Base-by-base conservation (phyloP, 768 basidiomycete species). In the Leccinum disarticulatum region DNA sequence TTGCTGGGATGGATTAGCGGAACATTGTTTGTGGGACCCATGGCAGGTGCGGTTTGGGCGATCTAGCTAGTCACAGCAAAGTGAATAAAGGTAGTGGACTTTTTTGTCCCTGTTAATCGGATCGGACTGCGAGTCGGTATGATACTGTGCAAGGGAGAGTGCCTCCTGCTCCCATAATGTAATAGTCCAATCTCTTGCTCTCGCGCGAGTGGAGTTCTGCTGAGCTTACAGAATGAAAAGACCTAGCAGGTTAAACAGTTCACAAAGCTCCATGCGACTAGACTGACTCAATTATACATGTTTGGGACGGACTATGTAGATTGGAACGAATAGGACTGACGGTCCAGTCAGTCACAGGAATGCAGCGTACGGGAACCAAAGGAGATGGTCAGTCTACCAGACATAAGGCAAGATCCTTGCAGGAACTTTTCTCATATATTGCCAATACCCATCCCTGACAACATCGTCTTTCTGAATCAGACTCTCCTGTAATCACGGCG, bases 361-460 rank as follows among this genome's bases (percentile, higher is more conserved):
- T 25, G 11, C 47, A 28, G 6, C 17, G 15, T 49, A 27, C 6
- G 25, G 27, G 25, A 27, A 28, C 7, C 13, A 6, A 28, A 15
- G 15, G 22, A 0, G 25, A 27, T 49, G 27, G 14, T 17, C 14
- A 31, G 22, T 55, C 61, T 65, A 69, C 68, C 68, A 69, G 4
- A 74, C 38, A 38, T 54, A 67, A 1, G 72, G 73, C 10, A 74
- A 55, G 15, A 74, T 56, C 50, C 66, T 68, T 10, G 64, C 62
- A n/a, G 66, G 66, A 6, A 74, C 70, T 17, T 68, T 38, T 41
- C 66, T 63, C 64, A 66, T 69, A 33, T 74, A 74, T 15, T 52
- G 55, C n/a, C 6, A 54, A 51, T 74, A 74, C n/a, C 69, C 72
- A 4, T 61, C 58, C 47, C 60, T 64, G 52, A 70, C 49, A 0